A percentile compares a stretch with the other conserved stretches of the same genome.
Evolutionary conservation across 768 basidiomycete genomes (phyloP).

Genomic region (Termitomyces sp.): DNA sequence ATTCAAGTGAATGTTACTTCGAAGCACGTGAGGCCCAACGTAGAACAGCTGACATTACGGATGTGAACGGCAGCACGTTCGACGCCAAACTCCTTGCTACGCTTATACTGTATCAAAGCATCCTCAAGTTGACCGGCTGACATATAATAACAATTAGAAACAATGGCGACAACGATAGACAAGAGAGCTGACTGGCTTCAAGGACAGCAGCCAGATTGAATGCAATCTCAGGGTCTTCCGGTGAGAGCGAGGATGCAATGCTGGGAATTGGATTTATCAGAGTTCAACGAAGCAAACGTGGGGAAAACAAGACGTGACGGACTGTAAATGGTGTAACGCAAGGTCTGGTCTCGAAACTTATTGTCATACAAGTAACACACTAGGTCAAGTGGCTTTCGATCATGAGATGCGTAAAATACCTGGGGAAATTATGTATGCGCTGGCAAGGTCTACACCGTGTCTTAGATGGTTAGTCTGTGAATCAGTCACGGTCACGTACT

Average conservation of each 20-base stretch:
- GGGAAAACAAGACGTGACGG: slow-evolving; percentile 22
- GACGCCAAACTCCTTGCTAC: slow-evolving; percentile 69
- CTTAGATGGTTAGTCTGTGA: slow-evolving; percentile 8
- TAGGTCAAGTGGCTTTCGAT: slow-evolving; percentile 5
- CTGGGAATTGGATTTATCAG: slow-evolving; percentile 39
- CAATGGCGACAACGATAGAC: slow-evolving; percentile 3
- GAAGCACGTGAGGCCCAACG: slow-evolving; percentile 2
- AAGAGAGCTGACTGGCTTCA: slow-evolving; percentile 67
- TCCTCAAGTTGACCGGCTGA: slow-evolving; percentile 76
- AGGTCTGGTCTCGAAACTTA: slow-evolving; percentile 76
- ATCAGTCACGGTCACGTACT: slow-evolving; percentile 46
- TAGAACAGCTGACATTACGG: slow-evolving; percentile 55
- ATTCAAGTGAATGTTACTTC: slow-evolving; percentile 14
- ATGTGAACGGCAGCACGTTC: slow-evolving; percentile 81
- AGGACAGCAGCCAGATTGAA: slow-evolving; percentile 90
- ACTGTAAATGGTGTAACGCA: slow-evolving; percentile 80
- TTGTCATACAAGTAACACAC: slow-evolving; percentile 1
- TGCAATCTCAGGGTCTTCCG: slow-evolving; percentile 86
- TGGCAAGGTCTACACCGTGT: slow-evolving; percentile 63
- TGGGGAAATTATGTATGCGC: slow-evolving; percentile 80
- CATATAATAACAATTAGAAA: slow-evolving; percentile 19
- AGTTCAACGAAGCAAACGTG: slow-evolving; percentile 20
- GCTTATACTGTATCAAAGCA: slow-evolving; percentile 76
- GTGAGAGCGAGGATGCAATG: slow-evolving; percentile 75
- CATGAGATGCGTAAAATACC: slow-evolving; percentile 17